Evolutionary conservation across 257 asterid species (phyloP).

Genomic region (Nicotiana otophora): DNA sequence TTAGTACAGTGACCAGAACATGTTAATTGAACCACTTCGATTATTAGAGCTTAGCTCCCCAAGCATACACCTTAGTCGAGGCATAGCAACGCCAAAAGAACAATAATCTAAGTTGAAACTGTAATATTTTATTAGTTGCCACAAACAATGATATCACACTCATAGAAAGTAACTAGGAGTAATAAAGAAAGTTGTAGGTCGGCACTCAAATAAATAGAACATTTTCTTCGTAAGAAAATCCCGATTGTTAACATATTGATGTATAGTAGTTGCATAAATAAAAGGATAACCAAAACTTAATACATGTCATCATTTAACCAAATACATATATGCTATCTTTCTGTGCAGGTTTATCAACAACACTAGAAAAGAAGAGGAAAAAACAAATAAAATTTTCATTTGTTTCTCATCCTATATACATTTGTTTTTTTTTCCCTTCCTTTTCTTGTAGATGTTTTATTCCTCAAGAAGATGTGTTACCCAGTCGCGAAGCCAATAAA

Average conservation of each 20-base stretch:
- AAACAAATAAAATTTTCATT: not conserved
- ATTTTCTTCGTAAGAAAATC: not conserved
- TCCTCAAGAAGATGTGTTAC: not conserved
- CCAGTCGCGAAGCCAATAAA: too few relatives aligned
- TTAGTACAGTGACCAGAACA: not conserved
- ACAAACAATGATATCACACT: not conserved
- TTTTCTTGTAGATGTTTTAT: not conserved
- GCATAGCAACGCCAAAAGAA: too few relatives aligned
- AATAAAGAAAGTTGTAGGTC: constrained; percentile 1
- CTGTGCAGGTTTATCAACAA: not conserved
- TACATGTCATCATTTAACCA: not conserved
- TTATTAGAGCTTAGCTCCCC: too few relatives aligned
- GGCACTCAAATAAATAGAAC: not conserved
- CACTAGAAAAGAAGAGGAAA: too few relatives aligned
- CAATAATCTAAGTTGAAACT: too few relatives aligned
- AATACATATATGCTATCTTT: not conserved
- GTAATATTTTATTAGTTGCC: not conserved
- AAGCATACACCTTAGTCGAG: too few relatives aligned
- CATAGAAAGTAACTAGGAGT: not conserved
- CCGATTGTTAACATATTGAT: not conserved
- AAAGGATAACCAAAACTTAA: not conserved
- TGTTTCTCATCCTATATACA: not conserved
- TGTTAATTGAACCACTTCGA: too few relatives aligned
- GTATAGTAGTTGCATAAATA: not conserved
- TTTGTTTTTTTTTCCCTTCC: not conserved